Conservation (phyloP, 2,329 filamentous ascomycete species). For the Diaporthe amygdali region DNA sequence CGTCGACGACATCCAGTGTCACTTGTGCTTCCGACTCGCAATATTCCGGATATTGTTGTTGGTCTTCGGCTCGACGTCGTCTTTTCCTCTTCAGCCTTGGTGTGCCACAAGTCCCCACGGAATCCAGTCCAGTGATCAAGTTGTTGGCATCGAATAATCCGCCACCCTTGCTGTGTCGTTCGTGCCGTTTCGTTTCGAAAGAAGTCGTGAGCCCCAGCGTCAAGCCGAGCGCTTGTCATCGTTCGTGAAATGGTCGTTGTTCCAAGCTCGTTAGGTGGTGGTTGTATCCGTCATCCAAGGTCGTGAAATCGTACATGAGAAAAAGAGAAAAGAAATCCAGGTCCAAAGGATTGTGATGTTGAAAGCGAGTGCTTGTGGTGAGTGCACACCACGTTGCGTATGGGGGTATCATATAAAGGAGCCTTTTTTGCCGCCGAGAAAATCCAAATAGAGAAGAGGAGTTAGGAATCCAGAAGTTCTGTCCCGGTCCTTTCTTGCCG, state of each 20-base stretch:
- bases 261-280: constrained; percentile 32
- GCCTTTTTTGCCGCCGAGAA: constrained; percentile 45
- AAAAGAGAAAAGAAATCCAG: constrained; percentile 46
- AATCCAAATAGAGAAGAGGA: constrained; percentile 34
- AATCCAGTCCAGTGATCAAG: constrained; percentile 30
- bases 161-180: constrained; percentile 17
- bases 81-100: constrained; percentile 21
- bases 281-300: constrained; percentile 44
- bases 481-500: constrained; percentile 52
- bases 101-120: constrained; percentile 20
- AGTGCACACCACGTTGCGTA: constrained; percentile 33
- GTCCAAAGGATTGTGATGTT: constrained; percentile 38
- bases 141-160: constrained; percentile 28
- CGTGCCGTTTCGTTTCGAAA: constrained; percentile 25
- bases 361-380: constrained; percentile 44
- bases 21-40: constrained; percentile 34
- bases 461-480: constrained; percentile 35
- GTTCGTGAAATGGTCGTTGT: constrained; percentile 43
- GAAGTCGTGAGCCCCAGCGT: constrained; percentile 27
- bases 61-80: constrained; percentile 41
- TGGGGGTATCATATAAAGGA: constrained; percentile 46
- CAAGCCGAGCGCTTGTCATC: constrained; percentile 31
- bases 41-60: constrained; percentile 45
- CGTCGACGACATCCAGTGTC: constrained; percentile 51
- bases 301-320: constrained; percentile 51